phyloP scores from a whole-genome alignment of 1,284 basidiomycete species.

The Exobasidium rhododendri region DNA sequence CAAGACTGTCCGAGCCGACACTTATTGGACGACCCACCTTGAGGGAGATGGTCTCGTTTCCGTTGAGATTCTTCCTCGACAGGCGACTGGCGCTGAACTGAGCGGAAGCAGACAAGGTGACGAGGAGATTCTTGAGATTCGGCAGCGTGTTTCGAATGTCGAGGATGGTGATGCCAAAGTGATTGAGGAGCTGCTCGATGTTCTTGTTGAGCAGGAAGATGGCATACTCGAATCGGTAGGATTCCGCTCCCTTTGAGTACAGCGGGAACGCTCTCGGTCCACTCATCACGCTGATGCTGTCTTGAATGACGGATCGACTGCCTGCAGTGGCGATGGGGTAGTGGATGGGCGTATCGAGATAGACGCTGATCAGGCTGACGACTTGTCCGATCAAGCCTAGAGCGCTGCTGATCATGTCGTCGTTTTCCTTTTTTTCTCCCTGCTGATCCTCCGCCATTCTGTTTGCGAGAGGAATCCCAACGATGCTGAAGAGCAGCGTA shows the following conservation, averaged over 20 bases:
- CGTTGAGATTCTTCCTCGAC: neutral
- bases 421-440: constrained; percentile 5
- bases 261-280: constrained; percentile 63
- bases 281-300: constrained; percentile 49
- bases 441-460: constrained; percentile 23
- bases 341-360: constrained; percentile 41
- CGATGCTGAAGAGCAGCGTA: constrained; percentile 48
- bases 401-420: constrained; percentile 37
- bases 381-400: constrained; percentile 49
- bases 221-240: constrained; percentile 94
- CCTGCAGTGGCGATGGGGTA: constrained; percentile 47
- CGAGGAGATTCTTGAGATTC: constrained; percentile 87
- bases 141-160: constrained; percentile 94
- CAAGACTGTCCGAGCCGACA: too few species aligned
- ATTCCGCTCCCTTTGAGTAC: constrained; percentile 88
- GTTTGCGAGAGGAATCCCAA: constrained; percentile 43
- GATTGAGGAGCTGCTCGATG: constrained; percentile 65
- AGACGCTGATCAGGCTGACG: constrained; percentile 38
- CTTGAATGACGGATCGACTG: constrained; percentile 43
- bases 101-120: constrained; percentile 63
- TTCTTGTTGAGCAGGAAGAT: constrained; percentile 96
- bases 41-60: neutral
- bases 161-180: constrained; percentile 62
- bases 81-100: neutral
- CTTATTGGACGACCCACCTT: neutral